These are phyloP conservation scores for Escovopsis sp. DNA, from an alignment of 2,329 filamentous ascomycete species.

Conservation along the genomic window DNA sequence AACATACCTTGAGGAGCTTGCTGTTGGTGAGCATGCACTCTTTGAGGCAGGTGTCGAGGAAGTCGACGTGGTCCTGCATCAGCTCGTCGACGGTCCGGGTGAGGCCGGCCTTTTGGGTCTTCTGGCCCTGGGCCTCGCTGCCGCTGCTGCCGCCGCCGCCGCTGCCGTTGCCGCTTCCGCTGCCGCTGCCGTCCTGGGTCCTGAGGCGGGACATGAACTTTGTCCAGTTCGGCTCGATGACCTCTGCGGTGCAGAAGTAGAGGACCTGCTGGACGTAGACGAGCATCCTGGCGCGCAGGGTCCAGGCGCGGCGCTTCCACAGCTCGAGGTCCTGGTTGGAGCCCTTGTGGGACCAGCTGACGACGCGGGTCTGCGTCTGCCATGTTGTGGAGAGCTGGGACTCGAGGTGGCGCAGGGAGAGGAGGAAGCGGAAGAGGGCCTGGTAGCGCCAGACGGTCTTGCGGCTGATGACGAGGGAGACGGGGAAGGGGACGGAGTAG, in stretches of 20 bases:
- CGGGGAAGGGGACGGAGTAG: slow-evolving; percentile 85
- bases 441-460: slow-evolving; percentile 97
- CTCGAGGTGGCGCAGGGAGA: slow-evolving; percentile 82
- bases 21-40: slow-evolving; percentile 98
- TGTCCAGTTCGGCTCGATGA: slow-evolving; percentile 96
- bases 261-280: slow-evolving; percentile 93
- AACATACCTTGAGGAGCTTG: slow-evolving; percentile 70
- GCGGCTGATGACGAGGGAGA: slow-evolving; percentile 87
- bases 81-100: slow-evolving; percentile 81
- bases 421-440: slow-evolving; percentile 82
- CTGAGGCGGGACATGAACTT: slow-evolving; percentile 79
- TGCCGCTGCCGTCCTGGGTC: slow-evolving; percentile 33
- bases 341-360: slow-evolving; percentile 71
- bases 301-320: slow-evolving; percentile 91
- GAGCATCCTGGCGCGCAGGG: slow-evolving; percentile 81
- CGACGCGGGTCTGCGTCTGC: slow-evolving; percentile 73
- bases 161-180: too few relatives aligned
- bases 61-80: slow-evolving; percentile 98
- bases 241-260: slow-evolving; percentile 93
- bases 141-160: too few relatives aligned
- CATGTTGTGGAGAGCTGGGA: slow-evolving; percentile 74
- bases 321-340: slow-evolving; percentile 61
- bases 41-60: slow-evolving; percentile 92
- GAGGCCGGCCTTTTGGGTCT: slow-evolving; percentile 12
- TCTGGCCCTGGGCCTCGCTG: slow-evolving; percentile 15